These are phyloP conservation scores for Fusarium oligoseptatum DNA, from an alignment of 2,329 filamentous ascomycete genomes.

Conservation along the genomic window DNA sequence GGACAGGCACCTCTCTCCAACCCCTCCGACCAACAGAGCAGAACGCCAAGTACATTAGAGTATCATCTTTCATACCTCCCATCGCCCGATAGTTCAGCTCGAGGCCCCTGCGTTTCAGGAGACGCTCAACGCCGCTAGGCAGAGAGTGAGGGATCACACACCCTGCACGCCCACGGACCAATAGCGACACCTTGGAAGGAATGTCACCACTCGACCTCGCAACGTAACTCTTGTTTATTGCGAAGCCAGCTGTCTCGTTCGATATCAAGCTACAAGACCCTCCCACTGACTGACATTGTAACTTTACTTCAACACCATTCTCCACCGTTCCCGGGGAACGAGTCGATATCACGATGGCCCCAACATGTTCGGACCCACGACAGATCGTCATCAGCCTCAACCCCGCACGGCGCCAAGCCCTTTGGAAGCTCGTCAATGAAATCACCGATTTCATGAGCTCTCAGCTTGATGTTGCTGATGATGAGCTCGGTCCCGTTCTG, in stretches of 20 bases:
- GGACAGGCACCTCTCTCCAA: slow-evolving; percentile 12
- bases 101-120: slow-evolving; percentile 13
- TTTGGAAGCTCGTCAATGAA: slow-evolving; percentile 64
- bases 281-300: neutral
- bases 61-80: slow-evolving; percentile 12
- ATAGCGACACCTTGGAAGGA: neutral
- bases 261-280: neutral
- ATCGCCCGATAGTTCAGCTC: slow-evolving; percentile 2
- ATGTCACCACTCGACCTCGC: slow-evolving; percentile 15
- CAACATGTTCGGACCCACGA: slow-evolving; percentile 66
- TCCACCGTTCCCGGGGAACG: neutral
- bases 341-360: slow-evolving; percentile 59
- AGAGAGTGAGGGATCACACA: slow-evolving; percentile 10
- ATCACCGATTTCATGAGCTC: slow-evolving; percentile 68
- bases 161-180: slow-evolving; percentile 16
- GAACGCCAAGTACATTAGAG: neutral
- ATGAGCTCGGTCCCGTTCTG: slow-evolving; percentile 49
- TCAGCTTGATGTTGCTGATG: slow-evolving; percentile 59
- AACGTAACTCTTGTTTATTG: slow-evolving; percentile 11
- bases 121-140: slow-evolving; percentile 14
- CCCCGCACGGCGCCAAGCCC: slow-evolving; percentile 63
- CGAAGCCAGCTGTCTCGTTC: slow-evolving; percentile 7
- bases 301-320: neutral
- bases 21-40: slow-evolving; percentile 8
- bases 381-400: slow-evolving; percentile 69